These are phyloP conservation scores for Williopsis jadinii DNA, from an alignment of 1,139 yeast species.

Conservation along the genomic window DNA sequence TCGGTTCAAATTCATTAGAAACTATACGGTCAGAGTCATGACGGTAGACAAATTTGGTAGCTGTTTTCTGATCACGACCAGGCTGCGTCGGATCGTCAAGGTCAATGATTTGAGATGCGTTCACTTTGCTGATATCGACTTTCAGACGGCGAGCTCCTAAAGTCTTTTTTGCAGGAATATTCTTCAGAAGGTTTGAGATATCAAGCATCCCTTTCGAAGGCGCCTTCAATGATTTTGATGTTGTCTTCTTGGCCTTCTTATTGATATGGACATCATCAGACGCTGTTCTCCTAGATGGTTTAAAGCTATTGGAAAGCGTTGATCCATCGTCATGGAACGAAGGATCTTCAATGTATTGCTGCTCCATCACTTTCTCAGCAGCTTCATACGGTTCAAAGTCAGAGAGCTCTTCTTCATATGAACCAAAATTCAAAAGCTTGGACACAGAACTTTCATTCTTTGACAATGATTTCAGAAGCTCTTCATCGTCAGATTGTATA, in stretches of 20 bases:
- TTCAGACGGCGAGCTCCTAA: constrained; percentile 1
- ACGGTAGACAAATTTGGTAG: not conserved
- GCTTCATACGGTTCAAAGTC: constrained; percentile 3
- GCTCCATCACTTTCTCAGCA: constrained; percentile 12
- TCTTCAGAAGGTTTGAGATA: constrained; percentile 46
- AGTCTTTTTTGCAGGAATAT: constrained; percentile 4
- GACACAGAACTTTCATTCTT: too few relatives aligned
- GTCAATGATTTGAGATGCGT: constrained; percentile 13
- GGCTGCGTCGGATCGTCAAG: constrained; percentile 5
- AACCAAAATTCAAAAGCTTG: constrained; percentile 9
- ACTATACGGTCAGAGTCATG: constrained; percentile 7
- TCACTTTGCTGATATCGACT: constrained; percentile 8
- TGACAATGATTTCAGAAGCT: too few relatives aligned
- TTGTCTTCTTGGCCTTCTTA: not conserved
- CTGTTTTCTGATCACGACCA: not conserved
- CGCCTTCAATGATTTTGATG: not conserved
- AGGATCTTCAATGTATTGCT: constrained; percentile 13
- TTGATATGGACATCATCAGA: not conserved
- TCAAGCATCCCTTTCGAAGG: constrained; percentile 32
- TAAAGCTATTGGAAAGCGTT: too few relatives aligned
- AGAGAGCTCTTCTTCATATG: constrained; percentile 5
- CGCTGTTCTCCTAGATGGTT: not conserved
- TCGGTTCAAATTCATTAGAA: constrained; percentile 2
- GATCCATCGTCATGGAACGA: constrained; percentile 2
- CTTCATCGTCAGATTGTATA: too few relatives aligned